These are phyloP conservation scores for Dactylellina haptotyla DNA, from an alignment of 2,329 filamentous ascomycete species.

Conservation along the genomic window DNA sequence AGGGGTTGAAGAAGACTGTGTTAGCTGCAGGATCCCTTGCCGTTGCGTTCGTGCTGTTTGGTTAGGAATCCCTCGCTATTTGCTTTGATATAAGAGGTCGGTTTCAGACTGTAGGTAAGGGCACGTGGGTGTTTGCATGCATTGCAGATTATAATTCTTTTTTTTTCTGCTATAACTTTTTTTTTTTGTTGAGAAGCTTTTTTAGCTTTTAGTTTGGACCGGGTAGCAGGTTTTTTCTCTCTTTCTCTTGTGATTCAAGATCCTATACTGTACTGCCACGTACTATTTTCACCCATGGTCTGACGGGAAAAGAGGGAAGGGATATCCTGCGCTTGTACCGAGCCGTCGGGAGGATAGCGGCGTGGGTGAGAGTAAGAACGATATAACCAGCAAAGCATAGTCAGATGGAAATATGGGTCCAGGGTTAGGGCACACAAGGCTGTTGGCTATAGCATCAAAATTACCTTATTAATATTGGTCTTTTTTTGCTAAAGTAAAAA, in stretches of 20 bases:
- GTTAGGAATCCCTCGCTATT: constrained; percentile 2
- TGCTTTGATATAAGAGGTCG: neutral
- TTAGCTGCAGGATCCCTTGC: constrained; percentile 30
- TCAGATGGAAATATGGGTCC: constrained; percentile 6
- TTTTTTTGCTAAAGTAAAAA: neutral
- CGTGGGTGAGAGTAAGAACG: too few relatives aligned
- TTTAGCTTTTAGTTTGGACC: too few relatives aligned
- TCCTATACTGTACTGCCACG: neutral
- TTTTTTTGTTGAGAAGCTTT: neutral
- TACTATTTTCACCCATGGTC: neutral
- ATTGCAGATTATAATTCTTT: neutral
- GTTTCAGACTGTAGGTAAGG: neutral
- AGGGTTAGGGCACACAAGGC: constrained; percentile 30
- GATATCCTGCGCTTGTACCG: constrained; percentile 30
- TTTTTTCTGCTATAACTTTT: neutral
- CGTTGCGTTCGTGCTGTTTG: constrained; percentile 18
- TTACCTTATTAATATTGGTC: too few relatives aligned
- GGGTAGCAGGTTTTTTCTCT: too few relatives aligned
- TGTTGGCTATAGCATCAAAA: neutral
- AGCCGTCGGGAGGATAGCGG: constrained; percentile 35
- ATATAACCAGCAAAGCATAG: constrained; percentile 10
- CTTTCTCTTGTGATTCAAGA: too few relatives aligned
- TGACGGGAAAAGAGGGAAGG: constrained; percentile 4
- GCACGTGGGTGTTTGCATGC: neutral
- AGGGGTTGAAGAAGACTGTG: neutral